Base-by-base conservation (phyloP, 2,329 filamentous ascomycete genomes). In the Botryosphaeria dothidea region DNA sequence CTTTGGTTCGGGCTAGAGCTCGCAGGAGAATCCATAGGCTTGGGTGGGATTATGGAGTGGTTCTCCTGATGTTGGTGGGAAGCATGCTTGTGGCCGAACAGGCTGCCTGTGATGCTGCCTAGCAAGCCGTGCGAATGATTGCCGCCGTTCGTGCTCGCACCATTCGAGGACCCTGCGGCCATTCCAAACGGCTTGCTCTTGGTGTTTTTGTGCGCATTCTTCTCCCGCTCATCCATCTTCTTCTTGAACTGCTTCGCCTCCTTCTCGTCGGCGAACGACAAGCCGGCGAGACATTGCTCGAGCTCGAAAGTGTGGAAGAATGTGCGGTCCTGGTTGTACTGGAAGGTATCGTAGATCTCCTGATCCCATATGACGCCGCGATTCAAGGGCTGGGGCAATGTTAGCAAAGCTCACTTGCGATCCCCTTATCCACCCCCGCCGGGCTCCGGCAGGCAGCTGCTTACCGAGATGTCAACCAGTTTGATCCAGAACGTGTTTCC, bases 261-360 rank as follows among this genome's bases (percentile, higher is more conserved):
- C 79, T 97, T 98, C 82, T 98, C 95, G 77, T 98, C 95, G 67
- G 90, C 89, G 73, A 99, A 99, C 25, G 92, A 97, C 66, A 99
- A 81, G 0, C 90, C 95, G 5, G 93, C 95, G 67, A 96, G 82
- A 73, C 93, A 98, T 68, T 96, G 89, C 79, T 98, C 93, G 64
- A 97, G 86, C 81, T 99, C 95, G 76, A 99, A 99, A 5, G 92
- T 93, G 79, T 98, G 93, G 80, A 99, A 99, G 81, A 97, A 99
- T 66, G 92, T 94, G 67, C 95, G 90, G 77, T 99, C 95, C 75
- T 97, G 94, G 80, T 97, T 97, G 83, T 98, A 99, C 68, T 85
- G 84, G 84, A 96, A 98, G 58, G 88, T 89, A 71, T 99, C 94
- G 81, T 96, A 99, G 72, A 99, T 92, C 80, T 99, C 95, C 81